phyloP scores from a whole-genome alignment of 768 basidiomycete genomes.

The Cystoderma amianthinum region DNA sequence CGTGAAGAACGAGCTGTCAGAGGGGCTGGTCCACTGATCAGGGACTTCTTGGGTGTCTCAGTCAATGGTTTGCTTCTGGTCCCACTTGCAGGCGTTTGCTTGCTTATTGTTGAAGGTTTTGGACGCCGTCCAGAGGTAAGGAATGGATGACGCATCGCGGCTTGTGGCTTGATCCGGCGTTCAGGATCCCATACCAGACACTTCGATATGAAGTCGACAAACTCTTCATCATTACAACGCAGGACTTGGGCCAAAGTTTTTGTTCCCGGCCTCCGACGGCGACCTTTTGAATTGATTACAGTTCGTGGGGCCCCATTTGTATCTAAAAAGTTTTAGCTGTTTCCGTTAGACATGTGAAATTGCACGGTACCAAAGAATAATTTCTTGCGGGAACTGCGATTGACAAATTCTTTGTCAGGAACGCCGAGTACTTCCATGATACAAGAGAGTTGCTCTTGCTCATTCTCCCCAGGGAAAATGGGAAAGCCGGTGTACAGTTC shows the following conservation, averaged over 20 bases:
- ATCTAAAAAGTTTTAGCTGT: slow-evolving; percentile 39
- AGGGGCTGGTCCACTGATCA: slow-evolving; percentile 85
- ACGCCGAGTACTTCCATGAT: slow-evolving; percentile 99
- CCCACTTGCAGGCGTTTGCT: too few relatives aligned
- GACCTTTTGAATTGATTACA: slow-evolving; percentile 94
- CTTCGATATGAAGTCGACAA: slow-evolving; percentile 94
- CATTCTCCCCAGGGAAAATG: slow-evolving; percentile 98
- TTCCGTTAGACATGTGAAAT: not conserved
- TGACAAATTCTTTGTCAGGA: slow-evolving; percentile 92
- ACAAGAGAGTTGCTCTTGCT: slow-evolving; percentile 95
- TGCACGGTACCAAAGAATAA: slow-evolving; percentile 85
- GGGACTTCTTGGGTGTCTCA: slow-evolving; percentile 82
- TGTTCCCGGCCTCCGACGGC: slow-evolving; percentile 83
- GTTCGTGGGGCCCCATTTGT: slow-evolving; percentile 89
- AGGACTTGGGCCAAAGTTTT: slow-evolving; percentile 88
- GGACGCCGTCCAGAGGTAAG: slow-evolving; percentile 58
- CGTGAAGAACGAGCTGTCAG: slow-evolving; percentile 72
- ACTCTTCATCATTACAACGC: slow-evolving; percentile 89
- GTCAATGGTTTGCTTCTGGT: slow-evolving; percentile 45
- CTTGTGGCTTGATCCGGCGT: slow-evolving; percentile 87
- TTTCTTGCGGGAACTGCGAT: slow-evolving; percentile 88
- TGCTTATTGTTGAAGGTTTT: slow-evolving; percentile 54
- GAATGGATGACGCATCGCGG: slow-evolving; percentile 89
- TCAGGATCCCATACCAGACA: slow-evolving; percentile 99
- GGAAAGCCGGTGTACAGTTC: slow-evolving; percentile 97